phyloP scores from a whole-genome alignment of 768 basidiomycete species.

The Amanita muscaria region DNA sequence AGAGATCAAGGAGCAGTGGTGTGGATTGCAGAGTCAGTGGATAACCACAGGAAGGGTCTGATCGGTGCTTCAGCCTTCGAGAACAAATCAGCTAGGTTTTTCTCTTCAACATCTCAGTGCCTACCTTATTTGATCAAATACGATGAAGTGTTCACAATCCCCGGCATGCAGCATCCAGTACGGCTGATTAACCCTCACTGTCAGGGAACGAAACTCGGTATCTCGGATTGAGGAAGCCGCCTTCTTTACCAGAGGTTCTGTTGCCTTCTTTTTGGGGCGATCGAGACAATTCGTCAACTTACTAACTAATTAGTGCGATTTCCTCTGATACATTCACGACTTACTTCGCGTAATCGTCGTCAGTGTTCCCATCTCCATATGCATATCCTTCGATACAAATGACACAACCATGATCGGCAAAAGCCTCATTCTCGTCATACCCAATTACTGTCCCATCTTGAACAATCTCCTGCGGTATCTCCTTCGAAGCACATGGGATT shows the following conservation, averaged over 20 bases:
- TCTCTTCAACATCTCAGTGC: conserved; percentile 3
- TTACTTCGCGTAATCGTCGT: conserved; percentile 50
- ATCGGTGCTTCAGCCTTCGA: conserved; percentile 46
- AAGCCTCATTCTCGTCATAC: conserved; percentile 15
- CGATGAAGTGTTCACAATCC: conserved; percentile 74
- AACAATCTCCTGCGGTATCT: conserved; percentile 35
- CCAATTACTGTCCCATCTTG: conserved; percentile 22
- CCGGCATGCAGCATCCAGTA: conserved; percentile 80
- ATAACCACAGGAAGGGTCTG: conserved; percentile 50
- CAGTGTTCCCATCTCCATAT: conserved; percentile 45
- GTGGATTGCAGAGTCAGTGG: conserved; percentile 62
- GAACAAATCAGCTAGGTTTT: conserved; percentile 8
- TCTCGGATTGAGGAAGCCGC: conserved; percentile 36
- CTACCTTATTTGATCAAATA: conserved; percentile 67
- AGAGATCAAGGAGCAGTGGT: conserved; percentile 51
- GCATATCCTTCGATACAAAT: conserved; percentile 53
- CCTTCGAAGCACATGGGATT: conserved; percentile 57
- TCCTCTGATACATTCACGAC: conserved; percentile 6
- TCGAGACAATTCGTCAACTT: conserved; percentile 36
- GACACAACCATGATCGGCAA: conserved; percentile 29
- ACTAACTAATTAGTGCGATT: conserved; percentile 21
- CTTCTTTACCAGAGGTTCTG: conserved; percentile 22
- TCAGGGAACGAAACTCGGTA: conserved; percentile 43
- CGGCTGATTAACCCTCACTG: conserved; percentile 60
- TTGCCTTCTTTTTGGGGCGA: conserved; percentile 27